Percentiles rank a stretch among this genome's conserved stretches.
These are phyloP conservation scores for Colletotrichum sp. DNA, from an alignment of 2,329 filamentous ascomycete genomes.

Conservation along the genomic window DNA sequence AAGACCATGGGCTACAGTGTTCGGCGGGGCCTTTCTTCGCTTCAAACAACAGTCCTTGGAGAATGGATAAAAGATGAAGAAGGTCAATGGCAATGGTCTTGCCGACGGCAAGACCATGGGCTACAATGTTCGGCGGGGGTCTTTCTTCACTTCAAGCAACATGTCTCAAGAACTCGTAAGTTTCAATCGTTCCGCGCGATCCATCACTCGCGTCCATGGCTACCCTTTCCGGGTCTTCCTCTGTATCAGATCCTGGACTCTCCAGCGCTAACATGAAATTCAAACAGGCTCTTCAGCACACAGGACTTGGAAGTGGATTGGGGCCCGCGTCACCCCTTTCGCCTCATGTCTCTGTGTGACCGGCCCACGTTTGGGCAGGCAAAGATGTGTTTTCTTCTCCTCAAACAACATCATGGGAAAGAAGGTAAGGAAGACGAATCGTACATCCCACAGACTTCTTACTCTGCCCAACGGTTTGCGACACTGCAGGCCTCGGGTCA, in stretches of 20 bases:
- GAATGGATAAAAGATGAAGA: not conserved
- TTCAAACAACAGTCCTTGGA: not conserved
- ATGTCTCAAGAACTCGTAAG: not conserved
- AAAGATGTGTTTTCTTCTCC: not conserved
- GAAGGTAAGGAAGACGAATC: not conserved
- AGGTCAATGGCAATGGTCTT: not conserved
- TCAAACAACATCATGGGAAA: not conserved
- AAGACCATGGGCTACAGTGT: too few relatives aligned
- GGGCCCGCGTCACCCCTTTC: not conserved
- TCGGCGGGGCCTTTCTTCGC: not conserved
- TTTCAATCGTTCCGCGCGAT: not conserved
- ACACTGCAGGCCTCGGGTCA: accelerated
- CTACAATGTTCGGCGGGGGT: not conserved
- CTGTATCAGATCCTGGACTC: not conserved
- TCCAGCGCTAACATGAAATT: not conserved
- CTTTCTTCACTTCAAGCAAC: not conserved
- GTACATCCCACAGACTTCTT: accelerated
- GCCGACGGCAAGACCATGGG: too few relatives aligned
- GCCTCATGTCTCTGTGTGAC: not conserved
- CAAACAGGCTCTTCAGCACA: not conserved
- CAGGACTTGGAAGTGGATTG: not conserved
- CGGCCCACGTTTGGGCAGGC: not conserved
- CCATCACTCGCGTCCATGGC: too few relatives aligned
- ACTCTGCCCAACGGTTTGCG: not conserved
- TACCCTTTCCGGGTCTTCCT: not conserved